These are phyloP conservation scores for Puccinia sorghi DNA, from an alignment of 1,284 basidiomycete genomes.

Conservation along the genomic window DNA sequence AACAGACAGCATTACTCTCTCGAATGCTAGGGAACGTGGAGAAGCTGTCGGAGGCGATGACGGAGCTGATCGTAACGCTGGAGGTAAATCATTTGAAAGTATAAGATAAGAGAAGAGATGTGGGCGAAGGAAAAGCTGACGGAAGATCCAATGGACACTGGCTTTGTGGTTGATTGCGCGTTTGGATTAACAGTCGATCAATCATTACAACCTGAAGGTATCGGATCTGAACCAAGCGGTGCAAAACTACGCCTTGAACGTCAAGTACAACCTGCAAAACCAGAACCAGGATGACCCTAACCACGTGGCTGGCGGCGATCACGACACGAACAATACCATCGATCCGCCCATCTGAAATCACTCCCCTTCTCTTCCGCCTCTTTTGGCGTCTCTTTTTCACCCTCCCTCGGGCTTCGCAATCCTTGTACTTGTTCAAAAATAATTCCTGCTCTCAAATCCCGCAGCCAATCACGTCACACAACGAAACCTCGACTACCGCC, in stretches of 20 bases:
- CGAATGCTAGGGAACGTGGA: conserved; percentile 53
- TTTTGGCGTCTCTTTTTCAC: background rate
- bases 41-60: conserved; percentile 53
- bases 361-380: background rate
- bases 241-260: conserved; percentile 45
- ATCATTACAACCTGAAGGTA: conserved; percentile 33
- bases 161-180: background rate
- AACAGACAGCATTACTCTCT: conserved; percentile 50
- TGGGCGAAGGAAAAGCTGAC: background rate
- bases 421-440: no score
- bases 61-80: conserved; percentile 52
- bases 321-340: background rate
- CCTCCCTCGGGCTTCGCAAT: no score
- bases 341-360: conserved; percentile 1
- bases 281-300: conserved; percentile 14
- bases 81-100: conserved; percentile 46
- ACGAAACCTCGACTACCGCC: no score
- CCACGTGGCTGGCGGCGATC: background rate
- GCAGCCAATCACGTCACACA: no score
- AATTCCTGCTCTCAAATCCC: no score
- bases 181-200: conserved; percentile 9
- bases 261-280: conserved; percentile 48
- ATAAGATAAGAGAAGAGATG: background rate
- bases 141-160: background rate
- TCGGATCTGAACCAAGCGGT: conserved; percentile 46